phyloP scores from a whole-genome alignment of 2,329 filamentous ascomycete genomes.

The Ophiosphaerella korrae region DNA sequence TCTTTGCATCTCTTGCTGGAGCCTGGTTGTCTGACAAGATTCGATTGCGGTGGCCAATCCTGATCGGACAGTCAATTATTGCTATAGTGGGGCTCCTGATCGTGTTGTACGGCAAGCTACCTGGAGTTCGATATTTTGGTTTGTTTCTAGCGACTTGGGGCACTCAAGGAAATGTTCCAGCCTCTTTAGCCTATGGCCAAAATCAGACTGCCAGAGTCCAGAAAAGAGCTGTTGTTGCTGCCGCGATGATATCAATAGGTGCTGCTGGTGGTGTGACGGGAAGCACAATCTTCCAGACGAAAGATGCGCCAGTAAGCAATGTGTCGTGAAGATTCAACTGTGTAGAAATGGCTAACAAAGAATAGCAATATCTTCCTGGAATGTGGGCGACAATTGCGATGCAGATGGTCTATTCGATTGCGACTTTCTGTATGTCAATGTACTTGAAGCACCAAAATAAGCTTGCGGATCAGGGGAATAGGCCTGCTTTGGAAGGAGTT shows the following conservation, averaged over 20 bases:
- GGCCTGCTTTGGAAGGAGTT: constrained; percentile 28
- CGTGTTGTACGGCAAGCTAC: constrained; percentile 23
- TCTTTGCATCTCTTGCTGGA: constrained; percentile 20
- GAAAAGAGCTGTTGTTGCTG: constrained; percentile 39
- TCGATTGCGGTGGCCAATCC: constrained; percentile 27
- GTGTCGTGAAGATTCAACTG: neutral
- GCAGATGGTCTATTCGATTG: constrained; percentile 28
- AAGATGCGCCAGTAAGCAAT: constrained; percentile 30
- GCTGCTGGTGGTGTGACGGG: constrained; percentile 33
- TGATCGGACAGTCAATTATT: constrained; percentile 23
- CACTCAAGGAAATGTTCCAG: constrained; percentile 23
- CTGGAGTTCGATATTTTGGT: constrained; percentile 32
- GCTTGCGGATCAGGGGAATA: constrained; percentile 30
- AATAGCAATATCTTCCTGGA: constrained; percentile 29
- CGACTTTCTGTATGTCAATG: constrained; percentile 32
- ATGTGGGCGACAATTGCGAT: constrained; percentile 38
- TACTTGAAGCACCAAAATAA: constrained; percentile 27
- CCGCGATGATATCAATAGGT: constrained; percentile 34
- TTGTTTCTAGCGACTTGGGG: constrained; percentile 28
- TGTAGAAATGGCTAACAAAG: neutral
- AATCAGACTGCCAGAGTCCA: constrained; percentile 39
- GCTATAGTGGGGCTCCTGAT: constrained; percentile 27
- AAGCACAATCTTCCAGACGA: constrained; percentile 31
- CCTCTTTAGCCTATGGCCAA: constrained; percentile 30
- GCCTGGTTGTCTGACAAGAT: constrained; percentile 31